Base-by-base conservation (phyloP, 1,284 basidiomycete species). In the Chalciporus sp. region DNA sequence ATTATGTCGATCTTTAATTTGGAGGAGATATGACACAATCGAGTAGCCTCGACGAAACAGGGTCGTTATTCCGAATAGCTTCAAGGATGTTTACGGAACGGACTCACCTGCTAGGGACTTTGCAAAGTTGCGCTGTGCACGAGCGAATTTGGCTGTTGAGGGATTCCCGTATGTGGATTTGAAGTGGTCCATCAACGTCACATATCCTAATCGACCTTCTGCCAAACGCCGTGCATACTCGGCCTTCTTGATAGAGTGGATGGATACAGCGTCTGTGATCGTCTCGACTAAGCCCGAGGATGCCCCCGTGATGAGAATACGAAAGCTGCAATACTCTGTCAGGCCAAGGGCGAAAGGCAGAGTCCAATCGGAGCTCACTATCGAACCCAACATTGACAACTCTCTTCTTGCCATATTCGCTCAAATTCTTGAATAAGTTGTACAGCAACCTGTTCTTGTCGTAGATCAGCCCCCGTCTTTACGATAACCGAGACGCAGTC, bases 191-290 rank as follows among this genome's bases (percentile, higher is more conserved):
- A 94, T 76, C 50, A 98, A 71, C 1, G 90, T 91, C 51, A 96
- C 93, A 69, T 94, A 86, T 28, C 90, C 91, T 26, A 96, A 75
- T 49, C 84, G 81, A 27, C 92, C 92, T 60, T 85, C 84, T 1
- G 92, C 85, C 17, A 96, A 75, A 56, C 94, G 81, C 55, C 93
- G 82, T 3, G 94, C 93, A 72, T 99, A 99, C 67, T 98, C 95
- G 4, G 94, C 91, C 74, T 99, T 99, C 79, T 99, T 99, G 73
- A 99, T 97, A 9, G 96, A 98, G 71, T 99, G 97, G 63, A 99
- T 94, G 12, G 95, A 98, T 2, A 99, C 93, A 1, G 96, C 92
- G 64, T 99, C 97, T 7, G 93, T 96, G 58, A 96, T 95, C 0
- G 94, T 96, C 74, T 96, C 94, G 7, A 96, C 93, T 50, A 99